phyloP scores from a whole-genome alignment of 768 basidiomycete species.

The Hebeloma cylindrosporum region DNA sequence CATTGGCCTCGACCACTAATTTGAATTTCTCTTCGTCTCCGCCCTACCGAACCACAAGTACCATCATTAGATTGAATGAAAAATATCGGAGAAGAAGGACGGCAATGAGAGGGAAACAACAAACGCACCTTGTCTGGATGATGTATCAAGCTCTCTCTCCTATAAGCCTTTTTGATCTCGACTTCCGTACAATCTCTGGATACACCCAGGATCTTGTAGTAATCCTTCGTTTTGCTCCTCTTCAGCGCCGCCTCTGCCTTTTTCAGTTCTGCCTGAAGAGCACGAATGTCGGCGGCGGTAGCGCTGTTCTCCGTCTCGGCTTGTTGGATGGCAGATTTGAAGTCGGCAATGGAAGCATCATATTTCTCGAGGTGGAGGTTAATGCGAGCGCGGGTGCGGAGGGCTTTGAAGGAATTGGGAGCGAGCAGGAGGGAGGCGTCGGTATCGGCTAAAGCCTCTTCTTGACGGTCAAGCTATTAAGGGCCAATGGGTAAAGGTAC shows the following conservation, averaged over 20 bases:
- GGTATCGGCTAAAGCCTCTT: conserved; percentile 72
- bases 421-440: conserved; percentile 62
- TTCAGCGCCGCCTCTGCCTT: conserved; percentile 83
- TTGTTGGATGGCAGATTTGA: conserved; percentile 76
- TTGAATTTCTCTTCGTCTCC: conserved; percentile 98
- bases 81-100: not conserved
- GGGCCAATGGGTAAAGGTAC: conserved; percentile 9
- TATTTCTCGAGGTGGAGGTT: conserved; percentile 72
- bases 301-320: conserved; percentile 58
- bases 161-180: conserved; percentile 91
- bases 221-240: conserved; percentile 88
- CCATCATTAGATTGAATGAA: not conserved
- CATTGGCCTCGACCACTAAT: conserved; percentile 78
- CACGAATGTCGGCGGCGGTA: conserved; percentile 58
- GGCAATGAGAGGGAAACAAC: conserved; percentile 7
- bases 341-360: conserved; percentile 71
- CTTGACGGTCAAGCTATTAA: conserved; percentile 56
- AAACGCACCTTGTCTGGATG: conserved; percentile 76
- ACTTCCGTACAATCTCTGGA: conserved; percentile 57
- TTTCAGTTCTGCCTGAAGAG: conserved; percentile 64
- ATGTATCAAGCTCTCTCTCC: conserved; percentile 81
- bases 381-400: conserved; percentile 84
- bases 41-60: conserved; percentile 45
- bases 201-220: conserved; percentile 77
- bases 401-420: conserved; percentile 77